Evolutionary conservation across 768 basidiomycete species (phyloP).

Genomic region (Tricholoma hemisulphureum): DNA sequence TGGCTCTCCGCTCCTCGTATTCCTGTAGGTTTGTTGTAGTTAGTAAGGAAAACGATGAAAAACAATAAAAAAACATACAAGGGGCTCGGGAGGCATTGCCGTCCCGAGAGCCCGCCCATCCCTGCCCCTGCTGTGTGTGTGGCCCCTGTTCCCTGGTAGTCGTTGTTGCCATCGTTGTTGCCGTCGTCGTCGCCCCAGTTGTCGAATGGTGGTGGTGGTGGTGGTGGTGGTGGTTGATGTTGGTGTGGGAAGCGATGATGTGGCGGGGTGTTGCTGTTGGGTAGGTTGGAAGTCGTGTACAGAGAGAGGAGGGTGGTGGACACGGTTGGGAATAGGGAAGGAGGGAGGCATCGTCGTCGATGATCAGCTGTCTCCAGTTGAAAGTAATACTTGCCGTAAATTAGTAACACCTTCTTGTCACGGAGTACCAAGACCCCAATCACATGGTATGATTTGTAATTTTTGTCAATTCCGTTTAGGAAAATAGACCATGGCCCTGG

Average conservation of each 20-base stretch:
- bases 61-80: too few species aligned
- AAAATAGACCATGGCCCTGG: conserved; percentile 5
- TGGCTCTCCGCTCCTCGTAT: too few species aligned
- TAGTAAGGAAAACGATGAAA: too few species aligned
- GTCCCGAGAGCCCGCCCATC: too few species aligned
- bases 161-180: too few species aligned
- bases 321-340: neutral
- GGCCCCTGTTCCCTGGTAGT: too few species aligned
- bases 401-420: neutral
- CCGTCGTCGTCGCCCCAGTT: too few species aligned
- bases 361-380: neutral
- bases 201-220: too few species aligned
- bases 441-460: neutral
- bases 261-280: neutral
- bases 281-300: neutral
- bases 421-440: conserved; percentile 3
- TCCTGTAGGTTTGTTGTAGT: too few species aligned
- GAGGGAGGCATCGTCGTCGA: neutral
- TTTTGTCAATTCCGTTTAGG: neutral
- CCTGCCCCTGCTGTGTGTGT: too few species aligned
- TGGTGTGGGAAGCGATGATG: neutral
- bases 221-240: too few species aligned
- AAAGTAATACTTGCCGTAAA: neutral
- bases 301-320: neutral
- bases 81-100: too few species aligned